phyloP scores from a whole-genome alignment of 257 asterid genomes.

The Solanum peruvianum region DNA sequence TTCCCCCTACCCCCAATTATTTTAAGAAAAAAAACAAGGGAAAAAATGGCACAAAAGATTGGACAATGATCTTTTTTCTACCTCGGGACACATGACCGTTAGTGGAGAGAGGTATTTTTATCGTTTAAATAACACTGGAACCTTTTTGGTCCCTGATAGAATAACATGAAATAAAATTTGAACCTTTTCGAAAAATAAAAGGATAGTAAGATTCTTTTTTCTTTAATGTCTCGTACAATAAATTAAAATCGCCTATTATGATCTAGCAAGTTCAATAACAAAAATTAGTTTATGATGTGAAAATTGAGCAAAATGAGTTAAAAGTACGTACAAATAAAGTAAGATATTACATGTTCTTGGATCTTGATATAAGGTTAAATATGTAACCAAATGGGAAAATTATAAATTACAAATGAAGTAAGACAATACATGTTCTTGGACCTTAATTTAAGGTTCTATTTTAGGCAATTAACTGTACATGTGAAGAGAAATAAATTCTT shows the following conservation, averaged over 20 bases:
- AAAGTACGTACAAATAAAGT: neutral
- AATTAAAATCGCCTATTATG: neutral
- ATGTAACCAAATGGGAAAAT: neutral
- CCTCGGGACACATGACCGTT: neutral
- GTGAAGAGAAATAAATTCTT: neutral
- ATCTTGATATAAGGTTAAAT: neutral
- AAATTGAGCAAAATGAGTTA: neutral
- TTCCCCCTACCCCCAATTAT: too few species aligned
- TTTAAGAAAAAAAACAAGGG: neutral
- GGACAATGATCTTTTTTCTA: neutral
- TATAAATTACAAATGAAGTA: neutral
- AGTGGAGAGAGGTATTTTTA: neutral
- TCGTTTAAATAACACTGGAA: neutral
- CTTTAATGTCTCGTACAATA: rapidly evolving
- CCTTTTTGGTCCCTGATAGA: neutral
- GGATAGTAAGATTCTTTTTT: neutral
- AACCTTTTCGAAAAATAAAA: neutral
- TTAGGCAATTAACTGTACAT: neutral
- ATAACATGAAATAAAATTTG: neutral
- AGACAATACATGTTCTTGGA: neutral
- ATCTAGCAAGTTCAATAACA: neutral
- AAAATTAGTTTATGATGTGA: neutral
- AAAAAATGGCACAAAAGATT: neutral
- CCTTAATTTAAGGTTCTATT: neutral
- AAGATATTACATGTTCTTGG: neutral